These are phyloP conservation scores for Aureobasidium sp. DNA, from an alignment of 2,329 filamentous ascomycete genomes.

Conservation along the genomic window DNA sequence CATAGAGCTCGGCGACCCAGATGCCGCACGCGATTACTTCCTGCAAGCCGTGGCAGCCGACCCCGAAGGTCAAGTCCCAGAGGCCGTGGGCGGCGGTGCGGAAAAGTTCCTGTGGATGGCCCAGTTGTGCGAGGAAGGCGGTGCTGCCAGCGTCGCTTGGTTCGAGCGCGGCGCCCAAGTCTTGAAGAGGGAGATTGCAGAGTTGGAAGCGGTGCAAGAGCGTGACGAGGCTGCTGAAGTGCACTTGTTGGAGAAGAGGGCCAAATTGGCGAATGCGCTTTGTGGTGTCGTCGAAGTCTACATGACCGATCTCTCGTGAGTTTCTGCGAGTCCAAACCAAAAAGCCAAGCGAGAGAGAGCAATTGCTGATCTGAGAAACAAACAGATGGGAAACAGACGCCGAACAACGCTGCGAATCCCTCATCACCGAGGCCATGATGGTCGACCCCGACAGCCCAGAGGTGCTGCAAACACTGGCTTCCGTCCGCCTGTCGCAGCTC, in stretches of 20 bases:
- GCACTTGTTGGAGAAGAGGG: constrained; percentile 60
- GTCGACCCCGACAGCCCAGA: constrained; percentile 76
- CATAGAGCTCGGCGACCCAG: constrained; percentile 74
- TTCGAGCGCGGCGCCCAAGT: constrained; percentile 63
- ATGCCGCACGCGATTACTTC: constrained; percentile 67
- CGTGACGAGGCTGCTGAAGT: constrained; percentile 31
- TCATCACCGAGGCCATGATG: constrained; percentile 84
- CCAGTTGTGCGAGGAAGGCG: constrained; percentile 67
- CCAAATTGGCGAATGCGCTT: constrained; percentile 80
- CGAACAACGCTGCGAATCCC: constrained; percentile 76
- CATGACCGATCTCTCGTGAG: constrained; percentile 91
- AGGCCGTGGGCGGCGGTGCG: constrained; percentile 69
- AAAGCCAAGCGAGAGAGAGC: not conserved
- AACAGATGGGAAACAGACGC: constrained; percentile 71
- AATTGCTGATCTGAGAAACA: not conserved
- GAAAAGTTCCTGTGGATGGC: constrained; percentile 95
- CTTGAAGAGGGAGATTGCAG: constrained; percentile 64
- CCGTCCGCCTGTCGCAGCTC: constrained; percentile 83
- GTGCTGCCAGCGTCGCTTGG: constrained; percentile 53
- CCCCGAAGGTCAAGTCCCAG: constrained; percentile 62
- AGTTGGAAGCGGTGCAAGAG: constrained; percentile 46
- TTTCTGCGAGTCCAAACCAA: constrained; percentile 14
- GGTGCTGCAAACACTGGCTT: constrained; percentile 91
- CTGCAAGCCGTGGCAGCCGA: constrained; percentile 68
- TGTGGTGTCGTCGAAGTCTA: constrained; percentile 95